Evolutionary conservation across 2,329 filamentous ascomycete genomes (phyloP), one percentile per base, ranked within the genome.

Genomic region (Ophiostoma sp.): DNA sequence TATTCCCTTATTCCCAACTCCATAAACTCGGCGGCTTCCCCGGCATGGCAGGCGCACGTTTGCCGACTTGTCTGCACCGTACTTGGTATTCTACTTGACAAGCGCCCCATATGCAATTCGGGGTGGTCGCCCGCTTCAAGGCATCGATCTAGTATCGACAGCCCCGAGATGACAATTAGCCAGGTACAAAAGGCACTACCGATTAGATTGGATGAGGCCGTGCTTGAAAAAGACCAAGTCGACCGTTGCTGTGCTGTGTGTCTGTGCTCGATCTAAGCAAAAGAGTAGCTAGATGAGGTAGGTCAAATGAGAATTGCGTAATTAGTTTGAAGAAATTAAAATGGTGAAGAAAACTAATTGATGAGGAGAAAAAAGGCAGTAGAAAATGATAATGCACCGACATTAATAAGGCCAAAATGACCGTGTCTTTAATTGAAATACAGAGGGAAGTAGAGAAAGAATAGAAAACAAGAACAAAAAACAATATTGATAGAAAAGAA

Each of bases 181-280:
- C 52, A 57, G 23, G n/a, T 57, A 57, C 27, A 62, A 7, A 27
- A 54, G 57, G 15, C 57, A 62, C 57, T 35, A 62, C 44, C 17
- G 57, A 62, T 8, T 17, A 62, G 27, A 62, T 33, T 33, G 57
- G 57, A 64, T 31, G 60, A 64, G 33, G 33, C 60, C 31, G 60
- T 36, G 60, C 60, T 33, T 31, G 20, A 64, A 36, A 64, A 33
- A 36, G 17, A 23, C 57, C 57, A 31, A 64, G 33, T 64, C 4
- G 60, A 36, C 33, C 11, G 57, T 35, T 62, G 27, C 6, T 57
- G 23, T 31, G 27, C 3, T 31, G 27, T 31, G 33, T 64, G 60
- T 64, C 60, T 13, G 60, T 64, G 60, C 60, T 36, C 17, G 52
- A 57, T 57, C 52, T 57, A 57, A 27, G 52, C 2, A 57, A 13